Base-by-base conservation (phyloP, 1,284 basidiomycete species). In the Tilletia setariae region DNA sequence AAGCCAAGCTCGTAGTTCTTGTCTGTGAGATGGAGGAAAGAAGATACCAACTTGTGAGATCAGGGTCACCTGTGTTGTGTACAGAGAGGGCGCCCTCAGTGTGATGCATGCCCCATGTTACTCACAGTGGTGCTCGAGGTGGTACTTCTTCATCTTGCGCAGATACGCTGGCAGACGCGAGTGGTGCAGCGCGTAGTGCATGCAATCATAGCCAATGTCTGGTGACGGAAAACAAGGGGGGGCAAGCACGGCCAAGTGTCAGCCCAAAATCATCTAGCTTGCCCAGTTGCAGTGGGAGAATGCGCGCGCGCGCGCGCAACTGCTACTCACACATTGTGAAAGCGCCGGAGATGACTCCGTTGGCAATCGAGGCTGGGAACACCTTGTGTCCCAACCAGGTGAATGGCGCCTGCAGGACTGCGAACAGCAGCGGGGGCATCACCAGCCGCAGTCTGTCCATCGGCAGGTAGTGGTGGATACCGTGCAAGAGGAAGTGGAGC, bases 91-190 rank as follows among this genome's bases (percentile, higher is more conserved):
- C n/a, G n/a, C n/a, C n/a, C n/a, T n/a, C 11, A 40, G 35, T 40
- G 35, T 40, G 11, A 40, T 40, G 35, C 35, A 40, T 11, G 35
- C n/a, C n/a, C n/a, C 35, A 28, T 64, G 30, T n/a, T 25, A 53
- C 85, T 95, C 94, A 86, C 94, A 97, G 84, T 98, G 95, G 82
- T 98, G 94, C n/a, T 93, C 93, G 73, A 99, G 88, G 80, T 99
- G 95, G 81, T 98, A 98, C 82, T 91, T 91, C 87, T 99, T 99
- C 90, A 93, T 90, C 82, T 94, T 89, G 67, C 87, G 87, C 83
- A 97, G 84, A 84, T 97, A 96, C 56, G 88, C 85, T 0, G 94
- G 94, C 32, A 98, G 88, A 51, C 74, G 72, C 23, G 79, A 77
- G 72, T 83, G 82, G 70, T 83, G 82, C 15, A 83, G 73, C 1